phyloP scores from a whole-genome alignment of 2,329 filamentous ascomycete species.

The Pseudogymnoascus sp. region DNA sequence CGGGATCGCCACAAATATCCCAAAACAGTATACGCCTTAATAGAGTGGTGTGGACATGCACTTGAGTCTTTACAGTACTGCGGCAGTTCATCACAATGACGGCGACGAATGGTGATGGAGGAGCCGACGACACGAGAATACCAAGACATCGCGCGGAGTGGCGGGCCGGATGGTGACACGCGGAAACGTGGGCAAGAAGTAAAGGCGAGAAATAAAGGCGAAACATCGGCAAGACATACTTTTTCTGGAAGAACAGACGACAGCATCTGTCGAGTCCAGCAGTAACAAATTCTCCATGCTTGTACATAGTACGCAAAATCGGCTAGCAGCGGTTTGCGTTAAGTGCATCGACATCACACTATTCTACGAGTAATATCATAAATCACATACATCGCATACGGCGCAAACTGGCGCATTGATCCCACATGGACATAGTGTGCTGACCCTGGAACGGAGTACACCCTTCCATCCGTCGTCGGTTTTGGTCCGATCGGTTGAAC shows the following conservation, averaged over 20 bases:
- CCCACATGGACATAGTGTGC: not conserved
- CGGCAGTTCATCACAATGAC: not conserved
- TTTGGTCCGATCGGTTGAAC: conserved; percentile 5
- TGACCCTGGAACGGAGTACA: conserved; percentile 2
- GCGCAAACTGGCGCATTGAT: not conserved
- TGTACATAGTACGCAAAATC: not conserved
- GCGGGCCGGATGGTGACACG: not conserved
- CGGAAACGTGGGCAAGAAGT: not conserved
- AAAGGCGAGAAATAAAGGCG: not conserved
- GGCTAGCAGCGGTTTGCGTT: not conserved
- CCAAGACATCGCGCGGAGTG: not conserved
- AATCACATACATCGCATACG: not conserved
- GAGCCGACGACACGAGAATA: not conserved
- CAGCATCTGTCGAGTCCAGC: not conserved
- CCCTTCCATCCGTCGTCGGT: conserved; percentile 4
- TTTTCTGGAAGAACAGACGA: not conserved
- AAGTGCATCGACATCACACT: not conserved
- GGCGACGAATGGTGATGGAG: not conserved
- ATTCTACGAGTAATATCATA: conserved; percentile 4
- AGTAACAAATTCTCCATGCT: not conserved
- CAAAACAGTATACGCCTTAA: not conserved
- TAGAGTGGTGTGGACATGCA: not conserved
- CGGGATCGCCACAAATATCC: not conserved
- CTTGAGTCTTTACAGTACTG: not conserved
- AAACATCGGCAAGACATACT: not conserved